A percentile compares a stretch with the other conserved stretches of the same genome.
phyloP scores from a whole-genome alignment of 352 stramenopile species.

The Phytophthora constricta region DNA sequence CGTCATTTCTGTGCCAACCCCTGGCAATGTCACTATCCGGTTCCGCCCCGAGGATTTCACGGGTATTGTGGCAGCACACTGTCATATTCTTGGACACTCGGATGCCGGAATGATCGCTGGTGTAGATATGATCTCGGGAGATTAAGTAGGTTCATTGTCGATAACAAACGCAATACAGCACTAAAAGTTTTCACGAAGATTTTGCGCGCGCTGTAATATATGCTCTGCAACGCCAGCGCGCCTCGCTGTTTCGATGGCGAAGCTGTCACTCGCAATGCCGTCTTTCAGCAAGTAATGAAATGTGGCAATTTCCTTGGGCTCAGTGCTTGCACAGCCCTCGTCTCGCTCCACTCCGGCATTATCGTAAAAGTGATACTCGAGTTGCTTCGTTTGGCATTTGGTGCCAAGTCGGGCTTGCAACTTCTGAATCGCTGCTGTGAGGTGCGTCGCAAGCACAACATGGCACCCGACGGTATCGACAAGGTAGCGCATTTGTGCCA shows the following conservation, averaged over 20 bases:
- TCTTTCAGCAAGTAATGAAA: conserved; percentile 43
- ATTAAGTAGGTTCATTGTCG: conserved; percentile 12
- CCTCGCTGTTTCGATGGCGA: conserved; percentile 36
- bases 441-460: conserved; percentile 51
- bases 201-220: conserved; percentile 24
- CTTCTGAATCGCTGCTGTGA: conserved; percentile 29
- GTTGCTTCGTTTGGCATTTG: conserved; percentile 33
- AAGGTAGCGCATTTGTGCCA: conserved; percentile 41
- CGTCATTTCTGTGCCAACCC: conserved; percentile 75
- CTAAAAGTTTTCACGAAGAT: conserved; percentile 11
- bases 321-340: no score
- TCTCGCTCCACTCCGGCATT: background rate
- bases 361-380: conserved; percentile 31
- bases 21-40: conserved; percentile 83
- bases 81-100: conserved; percentile 82
- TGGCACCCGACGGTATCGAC: conserved; percentile 33
- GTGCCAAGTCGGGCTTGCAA: conserved; percentile 18
- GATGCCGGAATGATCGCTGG: conserved; percentile 81
- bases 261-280: conserved; percentile 41
- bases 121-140: conserved; percentile 55
- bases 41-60: conserved; percentile 75
- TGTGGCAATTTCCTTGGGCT: conserved; percentile 11
- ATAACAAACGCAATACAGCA: background rate
- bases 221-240: conserved; percentile 26
- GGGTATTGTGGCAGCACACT: conserved; percentile 72